A percentile compares a stretch with the other conserved stretches of the same genome.
Evolutionary conservation across 139 green algal genomes (phyloP).

Genomic region (Trebouxia sp.): DNA sequence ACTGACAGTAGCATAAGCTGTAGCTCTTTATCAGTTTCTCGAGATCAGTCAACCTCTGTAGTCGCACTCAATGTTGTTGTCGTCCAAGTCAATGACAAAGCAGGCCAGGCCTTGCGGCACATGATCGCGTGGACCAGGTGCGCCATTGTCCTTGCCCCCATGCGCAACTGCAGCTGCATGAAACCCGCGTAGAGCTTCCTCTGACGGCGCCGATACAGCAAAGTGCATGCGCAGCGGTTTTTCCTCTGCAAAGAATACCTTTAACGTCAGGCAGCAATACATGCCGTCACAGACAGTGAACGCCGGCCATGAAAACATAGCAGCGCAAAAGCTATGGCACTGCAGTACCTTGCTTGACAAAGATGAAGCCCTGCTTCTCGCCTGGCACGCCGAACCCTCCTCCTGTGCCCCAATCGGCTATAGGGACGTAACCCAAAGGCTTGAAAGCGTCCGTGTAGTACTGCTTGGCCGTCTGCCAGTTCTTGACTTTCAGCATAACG

Average conservation of each 20-base stretch:
- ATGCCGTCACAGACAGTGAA: too few species aligned
- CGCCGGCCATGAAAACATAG: too few species aligned
- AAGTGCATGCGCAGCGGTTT: conserved; percentile 6
- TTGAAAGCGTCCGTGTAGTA: conserved; percentile 23
- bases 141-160: conserved; percentile 32
- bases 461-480: conserved; percentile 13
- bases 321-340: too few species aligned
- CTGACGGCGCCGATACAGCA: conserved; percentile 12
- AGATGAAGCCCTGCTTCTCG: conserved; percentile 1
- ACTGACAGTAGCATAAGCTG: too few species aligned
- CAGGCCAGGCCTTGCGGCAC: neutral
- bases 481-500: conserved; percentile 34
- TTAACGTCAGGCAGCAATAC: too few species aligned
- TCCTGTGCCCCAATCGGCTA: neutral
- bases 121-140: conserved; percentile 11
- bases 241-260: conserved; percentile 20
- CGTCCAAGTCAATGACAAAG: conserved; percentile 32
- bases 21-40: too few species aligned
- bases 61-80: conserved; percentile 32
- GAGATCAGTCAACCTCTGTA: neutral
- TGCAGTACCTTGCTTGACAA: conserved; percentile 32
- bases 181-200: conserved; percentile 27
- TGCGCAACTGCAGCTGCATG: neutral
- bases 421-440: conserved; percentile 16
- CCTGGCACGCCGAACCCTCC: conserved; percentile 18